These are phyloP conservation scores for Saccharomycopsis crataegensis DNA, from an alignment of 1,139 yeast genomes.

Conservation along the genomic window DNA sequence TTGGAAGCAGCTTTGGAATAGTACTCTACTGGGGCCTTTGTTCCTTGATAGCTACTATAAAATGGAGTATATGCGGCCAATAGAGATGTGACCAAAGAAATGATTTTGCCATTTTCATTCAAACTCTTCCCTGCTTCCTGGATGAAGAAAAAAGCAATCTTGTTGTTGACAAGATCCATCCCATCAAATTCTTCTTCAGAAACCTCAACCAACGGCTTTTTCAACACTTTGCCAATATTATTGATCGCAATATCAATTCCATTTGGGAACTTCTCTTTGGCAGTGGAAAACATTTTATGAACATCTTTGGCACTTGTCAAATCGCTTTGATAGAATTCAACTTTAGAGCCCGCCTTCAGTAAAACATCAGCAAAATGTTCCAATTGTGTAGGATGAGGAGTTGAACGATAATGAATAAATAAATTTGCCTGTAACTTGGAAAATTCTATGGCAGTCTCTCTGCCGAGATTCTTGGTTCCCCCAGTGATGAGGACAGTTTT, in stretches of 20 bases:
- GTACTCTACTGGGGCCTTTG: slow-evolving; percentile 56
- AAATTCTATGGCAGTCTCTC: slow-evolving; percentile 46
- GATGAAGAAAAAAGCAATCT: slow-evolving; percentile 54
- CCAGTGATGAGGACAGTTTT: slow-evolving; percentile 56
- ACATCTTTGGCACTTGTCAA: slow-evolving; percentile 39
- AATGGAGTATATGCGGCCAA: slow-evolving; percentile 58
- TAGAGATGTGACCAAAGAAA: slow-evolving; percentile 53
- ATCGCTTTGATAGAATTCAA: slow-evolving; percentile 39
- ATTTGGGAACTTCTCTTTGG: slow-evolving; percentile 39
- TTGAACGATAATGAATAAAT: slow-evolving; percentile 42
- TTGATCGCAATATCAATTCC: slow-evolving; percentile 56
- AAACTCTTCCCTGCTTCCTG: slow-evolving; percentile 48
- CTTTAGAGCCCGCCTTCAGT: slow-evolving; percentile 33
- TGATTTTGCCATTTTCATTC: slow-evolving; percentile 46
- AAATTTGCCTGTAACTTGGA: slow-evolving; percentile 50
- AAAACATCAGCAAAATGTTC: slow-evolving; percentile 37
- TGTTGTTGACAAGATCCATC: slow-evolving; percentile 49
- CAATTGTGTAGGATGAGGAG: slow-evolving; percentile 35
- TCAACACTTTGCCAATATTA: slow-evolving; percentile 59
- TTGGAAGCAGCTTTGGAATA: slow-evolving; percentile 51
- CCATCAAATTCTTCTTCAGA: slow-evolving; percentile 46
- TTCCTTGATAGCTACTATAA: slow-evolving; percentile 52
- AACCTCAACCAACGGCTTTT: slow-evolving; percentile 47
- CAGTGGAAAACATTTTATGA: slow-evolving; percentile 37
- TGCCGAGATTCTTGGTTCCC: slow-evolving; percentile 62